Evolutionary conservation across 2,329 filamentous ascomycete genomes (phyloP), one percentile per base, ranked within the genome.

Genomic region (Monosporascus cannonballus): DNA sequence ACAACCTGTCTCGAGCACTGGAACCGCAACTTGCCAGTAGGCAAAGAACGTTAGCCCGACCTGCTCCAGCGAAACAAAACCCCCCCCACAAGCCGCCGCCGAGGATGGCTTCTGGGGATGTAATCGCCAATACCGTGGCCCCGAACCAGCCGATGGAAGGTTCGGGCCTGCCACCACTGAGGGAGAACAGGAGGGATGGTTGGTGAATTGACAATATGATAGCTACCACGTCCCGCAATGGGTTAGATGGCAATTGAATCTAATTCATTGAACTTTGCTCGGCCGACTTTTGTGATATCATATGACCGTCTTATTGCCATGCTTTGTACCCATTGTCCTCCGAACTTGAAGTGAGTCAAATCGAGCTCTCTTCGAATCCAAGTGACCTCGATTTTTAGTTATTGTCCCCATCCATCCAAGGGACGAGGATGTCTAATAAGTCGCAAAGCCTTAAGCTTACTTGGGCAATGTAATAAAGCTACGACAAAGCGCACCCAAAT

Each of bases 181-280:
- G n/a, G n/a, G 42, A 24, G 42, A 46, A 46, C 14, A 15, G 20
- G 42, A 46, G 25, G 42, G 24, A 22, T 22, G 38, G 37, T 17
- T 39, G 37, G 38, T 51, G 36, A 24, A 42, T 37, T 42, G 41
- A 38, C 34, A 6, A 9, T 9, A 6, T 50, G 61, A 69, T 57
- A 55, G 50, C 54, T 57, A 49, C 45, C 54, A 50, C 46, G 24
- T n/a, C 55, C 61, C 59, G 61, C 51, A 56, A 57, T 62, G 66
- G 66, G 62, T 65, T 76, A 76, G 75, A 75, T 54, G 73, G 71
- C 73, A 60, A 61, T 75, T 74, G 75, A 77, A 76, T 74, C 73
- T 75, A 75, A 34, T 69, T 64, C 67, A 67, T 66, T 46, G n/a
- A 30, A 25, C 14, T 27, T 4, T 15, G n/a, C 42, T n/a, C n/a